These are phyloP conservation scores for Coniosporium apollinis DNA, from an alignment of 495 filamentous ascomycete genomes.

Conservation along the genomic window DNA sequence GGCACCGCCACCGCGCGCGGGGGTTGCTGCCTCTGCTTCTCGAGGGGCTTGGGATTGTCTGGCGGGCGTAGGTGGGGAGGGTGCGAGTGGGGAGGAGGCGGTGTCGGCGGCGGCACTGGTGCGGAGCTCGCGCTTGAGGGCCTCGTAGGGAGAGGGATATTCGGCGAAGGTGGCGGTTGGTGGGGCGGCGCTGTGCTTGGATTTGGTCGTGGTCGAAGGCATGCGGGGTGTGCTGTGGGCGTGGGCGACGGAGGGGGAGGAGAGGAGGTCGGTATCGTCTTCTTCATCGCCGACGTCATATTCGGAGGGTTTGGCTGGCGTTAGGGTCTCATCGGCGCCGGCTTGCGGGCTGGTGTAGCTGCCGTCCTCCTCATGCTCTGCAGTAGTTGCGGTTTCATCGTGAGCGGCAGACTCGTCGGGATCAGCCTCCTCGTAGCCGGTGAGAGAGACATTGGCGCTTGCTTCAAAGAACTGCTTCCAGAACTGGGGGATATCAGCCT, in stretches of 20 bases:
- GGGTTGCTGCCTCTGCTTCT: too few relatives aligned
- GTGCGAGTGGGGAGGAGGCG: conserved; percentile 6
- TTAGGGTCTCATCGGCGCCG: conserved; percentile 20
- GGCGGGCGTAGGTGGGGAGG: conserved; percentile 30
- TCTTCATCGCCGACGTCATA: conserved; percentile 7
- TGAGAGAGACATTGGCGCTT: conserved; percentile 91
- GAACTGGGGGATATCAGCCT: conserved; percentile 40
- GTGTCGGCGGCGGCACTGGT: conserved; percentile 19
- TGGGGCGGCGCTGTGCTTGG: conserved; percentile 20
- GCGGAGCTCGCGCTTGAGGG: conserved; percentile 38
- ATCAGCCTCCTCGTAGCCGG: conserved; percentile 74
- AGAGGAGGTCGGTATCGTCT: conserved; percentile 10
- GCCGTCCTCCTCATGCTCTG: conserved; percentile 27
- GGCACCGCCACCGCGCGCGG: conserved; percentile 26
- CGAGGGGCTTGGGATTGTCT: too few relatives aligned
- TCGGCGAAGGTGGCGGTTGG: conserved; percentile 37
- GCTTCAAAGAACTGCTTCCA: conserved; percentile 99
- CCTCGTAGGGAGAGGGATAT: conserved; percentile 51
- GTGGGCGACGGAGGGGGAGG: conserved; percentile 24
- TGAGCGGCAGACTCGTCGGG: conserved; percentile 30
- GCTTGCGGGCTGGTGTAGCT: conserved; percentile 33
- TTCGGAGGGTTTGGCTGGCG: conserved; percentile 3
- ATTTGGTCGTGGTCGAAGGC: conserved; percentile 17
- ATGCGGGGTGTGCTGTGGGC: conserved; percentile 22
- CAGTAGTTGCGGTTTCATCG: conserved; percentile 28